Evolutionary conservation across 2,329 filamentous ascomycete genomes (phyloP), one percentile per base, ranked within the genome.

Genomic region (Diaporthe caulivora): DNA sequence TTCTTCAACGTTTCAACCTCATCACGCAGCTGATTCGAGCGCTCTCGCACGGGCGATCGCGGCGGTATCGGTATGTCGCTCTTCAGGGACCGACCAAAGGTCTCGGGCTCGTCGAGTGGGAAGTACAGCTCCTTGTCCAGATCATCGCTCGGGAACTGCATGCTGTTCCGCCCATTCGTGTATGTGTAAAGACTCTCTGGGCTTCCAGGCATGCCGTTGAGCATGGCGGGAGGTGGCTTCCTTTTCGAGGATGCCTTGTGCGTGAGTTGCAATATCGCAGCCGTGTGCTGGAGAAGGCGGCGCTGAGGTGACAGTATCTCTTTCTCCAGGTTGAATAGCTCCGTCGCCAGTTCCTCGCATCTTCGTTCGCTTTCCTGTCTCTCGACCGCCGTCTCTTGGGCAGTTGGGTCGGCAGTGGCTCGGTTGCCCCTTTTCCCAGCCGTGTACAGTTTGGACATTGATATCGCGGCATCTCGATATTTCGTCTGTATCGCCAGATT

Each of bases 401-500:
- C 84, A 81, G 88, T 78, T 73, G 86, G 80, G 78, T 87, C 82
- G 74, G 83, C 82, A 78, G 85, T 88, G 74, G 82, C 83, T 65
- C 83, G 86, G 76, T 89, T 88, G n/a, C 86, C 86, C 49, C 88
- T 77, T 78, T 86, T 88, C 64, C 84, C 85, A n/a, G 83, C 82
- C 15, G 80, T 69, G 80, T 97, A 95, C 40, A 99, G 87, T 78
- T 93, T 92, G 73, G 92, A 92, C 83, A 99, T 92, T 53, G 95
- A 97, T 76, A 93, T 90, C 15, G 97, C 95, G 1, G 97, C 97
- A 87, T 98, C 96, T 78, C 95, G 93, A 78, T 98, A 95, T 85
- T 98, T 99, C 71, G 92, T 93, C 82, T 99, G 97, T 58, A 98
- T 91, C 42, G 92, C 92, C 49, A 99, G 88, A 83, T 96, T 98